Base-by-base conservation (phyloP, 208 protist species). In the Crithidia fasciculata region DNA sequence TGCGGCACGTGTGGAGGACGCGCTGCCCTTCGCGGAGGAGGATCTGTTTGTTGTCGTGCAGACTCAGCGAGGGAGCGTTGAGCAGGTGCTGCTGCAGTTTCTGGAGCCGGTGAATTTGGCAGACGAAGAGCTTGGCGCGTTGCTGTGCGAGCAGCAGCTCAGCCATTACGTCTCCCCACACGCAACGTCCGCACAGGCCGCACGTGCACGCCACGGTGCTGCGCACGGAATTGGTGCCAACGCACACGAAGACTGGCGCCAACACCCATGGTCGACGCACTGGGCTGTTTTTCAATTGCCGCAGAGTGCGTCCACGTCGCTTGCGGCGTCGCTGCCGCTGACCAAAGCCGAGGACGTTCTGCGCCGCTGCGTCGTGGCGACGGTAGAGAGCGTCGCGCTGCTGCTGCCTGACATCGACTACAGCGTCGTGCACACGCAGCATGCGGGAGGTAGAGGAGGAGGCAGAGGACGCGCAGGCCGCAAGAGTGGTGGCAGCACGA, bases 31-130 rank as follows among this genome's bases (percentile, higher is more conserved):
- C 7, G 72, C 86, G 12, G 78, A 87, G 41, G 66, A 87, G 4
- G 84, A 93, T 28, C 77, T 96, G 13, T 96, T 92, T 70, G 84
- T 90, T 3, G 77, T 96, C 8, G 80, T 93, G 50, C 77, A 90
- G 43, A 74, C 82, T 41, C 74, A 69, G 58, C 66, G 56, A 0
- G 19, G 47, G 4, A 64, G 81, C 16, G 61, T 81, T 18, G 85
- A 87, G 69, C 79, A 73, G 49, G 60, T 92, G 19, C 80, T 95
- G 28, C 63, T 95, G 70, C 75, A 76, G 47, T 77, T 75, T 0
- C 66, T 93, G 43, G 36, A 53, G 5, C 84, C 76, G 28, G 52
- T 75, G 4, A 13, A 37, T 16, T 45, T 87, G 28, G 43, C 66
- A 2, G 52, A 75, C 10, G 52, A 37, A 12, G 49, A 63, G 8